phyloP scores from a whole-genome alignment of 2,329 filamentous ascomycete species.

The Atkinsonella texensis region DNA sequence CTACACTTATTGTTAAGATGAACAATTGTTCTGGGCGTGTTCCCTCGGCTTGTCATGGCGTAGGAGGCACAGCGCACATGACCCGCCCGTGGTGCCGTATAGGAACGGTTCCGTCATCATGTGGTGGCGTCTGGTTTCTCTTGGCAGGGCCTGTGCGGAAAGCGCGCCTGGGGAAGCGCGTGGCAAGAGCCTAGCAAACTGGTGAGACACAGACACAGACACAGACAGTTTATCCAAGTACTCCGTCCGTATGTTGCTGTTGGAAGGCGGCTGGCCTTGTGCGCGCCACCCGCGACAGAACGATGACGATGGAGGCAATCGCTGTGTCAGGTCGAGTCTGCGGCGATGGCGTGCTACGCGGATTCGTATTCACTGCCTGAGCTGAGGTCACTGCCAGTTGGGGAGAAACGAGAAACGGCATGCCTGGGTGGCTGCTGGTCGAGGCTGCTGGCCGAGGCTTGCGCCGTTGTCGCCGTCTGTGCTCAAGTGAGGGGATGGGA shows the following conservation, averaged over 20 bases:
- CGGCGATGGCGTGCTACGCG: not conserved
- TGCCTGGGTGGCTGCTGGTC: too few species aligned
- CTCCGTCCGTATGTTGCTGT: too few species aligned
- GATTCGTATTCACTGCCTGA: not conserved
- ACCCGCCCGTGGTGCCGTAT: slow-evolving; percentile 13
- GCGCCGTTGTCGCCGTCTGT: slow-evolving; percentile 5
- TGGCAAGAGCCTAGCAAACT: not conserved
- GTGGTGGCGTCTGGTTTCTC: slow-evolving; percentile 14
- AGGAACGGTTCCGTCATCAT: slow-evolving; percentile 11
- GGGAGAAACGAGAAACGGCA: too few species aligned
- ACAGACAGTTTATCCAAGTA: too few species aligned
- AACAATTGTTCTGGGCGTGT: not conserved
- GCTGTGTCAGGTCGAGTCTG: not conserved
- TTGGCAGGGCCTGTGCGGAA: not conserved
- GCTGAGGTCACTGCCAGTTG: too few species aligned
- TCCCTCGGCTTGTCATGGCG: slow-evolving; percentile 7
- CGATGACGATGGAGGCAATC: not conserved
- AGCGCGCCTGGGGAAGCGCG: not conserved
- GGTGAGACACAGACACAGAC: too few species aligned
- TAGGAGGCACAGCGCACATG: slow-evolving; percentile 19
- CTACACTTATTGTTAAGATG: too few species aligned
- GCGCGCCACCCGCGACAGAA: slow-evolving; percentile 1
- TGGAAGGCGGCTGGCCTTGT: not conserved
- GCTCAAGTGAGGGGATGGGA: too few species aligned
- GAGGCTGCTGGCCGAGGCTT: too few species aligned